These are phyloP conservation scores for Hamamelis virginiana DNA, from an alignment of 164 flowering plant species.

Conservation along the genomic window DNA sequence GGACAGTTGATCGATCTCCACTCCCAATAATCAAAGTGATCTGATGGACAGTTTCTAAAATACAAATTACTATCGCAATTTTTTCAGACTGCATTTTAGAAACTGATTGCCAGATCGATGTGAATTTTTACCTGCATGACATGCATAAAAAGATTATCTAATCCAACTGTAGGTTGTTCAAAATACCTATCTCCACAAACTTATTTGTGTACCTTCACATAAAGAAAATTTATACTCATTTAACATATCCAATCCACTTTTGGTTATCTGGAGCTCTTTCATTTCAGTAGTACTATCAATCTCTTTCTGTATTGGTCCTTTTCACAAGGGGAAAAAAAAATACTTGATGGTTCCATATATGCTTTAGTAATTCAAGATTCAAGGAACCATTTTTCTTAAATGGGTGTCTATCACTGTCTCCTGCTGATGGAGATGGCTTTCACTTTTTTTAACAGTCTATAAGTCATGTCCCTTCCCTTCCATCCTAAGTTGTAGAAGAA, in stretches of 20 bases:
- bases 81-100: no score
- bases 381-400: slow-evolving; percentile 21
- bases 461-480: slow-evolving; percentile 4
- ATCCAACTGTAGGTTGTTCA: no score
- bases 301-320: slow-evolving; percentile 15
- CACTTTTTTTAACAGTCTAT: slow-evolving; percentile 25
- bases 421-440: slow-evolving; percentile 32
- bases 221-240: neutral
- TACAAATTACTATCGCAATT: no score
- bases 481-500: neutral
- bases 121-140: no score
- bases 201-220: neutral
- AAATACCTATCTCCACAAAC: no score
- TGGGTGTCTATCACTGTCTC: slow-evolving; percentile 48
- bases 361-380: slow-evolving; percentile 15
- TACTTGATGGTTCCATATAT: slow-evolving; percentile 2
- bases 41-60: no score
- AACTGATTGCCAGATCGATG: no score
- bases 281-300: neutral
- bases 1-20: no score
- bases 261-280: neutral
- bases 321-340: slow-evolving; percentile 13
- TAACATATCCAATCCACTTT: neutral
- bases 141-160: no score
- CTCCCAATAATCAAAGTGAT: no score